A percentile compares a stretch with the other conserved stretches of the same genome.
phyloP scores from a whole-genome alignment of 768 basidiomycete species.

The Butyriboletus loyo region DNA sequence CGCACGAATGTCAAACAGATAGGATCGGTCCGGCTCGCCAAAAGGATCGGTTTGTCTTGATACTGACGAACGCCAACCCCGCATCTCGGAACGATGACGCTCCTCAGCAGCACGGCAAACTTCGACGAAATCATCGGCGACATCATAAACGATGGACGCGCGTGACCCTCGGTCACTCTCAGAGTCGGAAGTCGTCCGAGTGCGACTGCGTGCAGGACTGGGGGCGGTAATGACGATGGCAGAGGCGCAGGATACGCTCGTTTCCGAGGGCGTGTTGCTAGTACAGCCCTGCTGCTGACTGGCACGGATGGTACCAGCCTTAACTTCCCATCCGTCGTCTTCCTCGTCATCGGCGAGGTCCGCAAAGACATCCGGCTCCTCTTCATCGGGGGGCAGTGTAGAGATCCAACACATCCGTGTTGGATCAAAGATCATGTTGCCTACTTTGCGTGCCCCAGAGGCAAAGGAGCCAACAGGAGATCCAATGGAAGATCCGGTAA shows the following conservation, averaged over 20 bases:
- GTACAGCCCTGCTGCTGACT: slow-evolving; percentile 42
- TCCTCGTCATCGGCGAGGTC: slow-evolving; percentile 91
- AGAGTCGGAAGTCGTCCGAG: slow-evolving; percentile 68
- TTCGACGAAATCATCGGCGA: slow-evolving; percentile 71
- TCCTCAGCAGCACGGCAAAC: slow-evolving; percentile 75
- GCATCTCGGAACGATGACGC: slow-evolving; percentile 81
- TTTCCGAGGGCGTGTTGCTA: slow-evolving; percentile 26
- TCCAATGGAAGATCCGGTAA: slow-evolving; percentile 83
- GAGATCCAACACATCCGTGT: slow-evolving; percentile 94
- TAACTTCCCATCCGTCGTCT: slow-evolving; percentile 64
- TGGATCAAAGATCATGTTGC: slow-evolving; percentile 98
- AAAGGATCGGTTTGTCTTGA: slow-evolving; percentile 22
- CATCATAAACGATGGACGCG: slow-evolving; percentile 73
- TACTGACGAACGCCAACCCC: slow-evolving; percentile 57
- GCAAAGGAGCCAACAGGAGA: slow-evolving; percentile 74
- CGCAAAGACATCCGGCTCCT: slow-evolving; percentile 95
- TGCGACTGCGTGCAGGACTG: slow-evolving; percentile 61
- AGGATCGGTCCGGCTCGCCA: slow-evolving; percentile 53
- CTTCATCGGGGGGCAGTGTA: slow-evolving; percentile 78
- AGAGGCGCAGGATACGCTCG: slow-evolving; percentile 23
- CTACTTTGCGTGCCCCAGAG: slow-evolving; percentile 83
- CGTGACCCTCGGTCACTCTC: slow-evolving; percentile 74
- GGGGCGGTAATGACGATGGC: slow-evolving; percentile 40
- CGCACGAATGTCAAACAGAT: slow-evolving; percentile 79
- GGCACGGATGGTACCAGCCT: slow-evolving; percentile 78